A percentile compares a stretch with the other conserved stretches of the same genome.
Conservation (phyloP, 1,284 basidiomycete species). For the Wolfiporia cocos region DNA sequence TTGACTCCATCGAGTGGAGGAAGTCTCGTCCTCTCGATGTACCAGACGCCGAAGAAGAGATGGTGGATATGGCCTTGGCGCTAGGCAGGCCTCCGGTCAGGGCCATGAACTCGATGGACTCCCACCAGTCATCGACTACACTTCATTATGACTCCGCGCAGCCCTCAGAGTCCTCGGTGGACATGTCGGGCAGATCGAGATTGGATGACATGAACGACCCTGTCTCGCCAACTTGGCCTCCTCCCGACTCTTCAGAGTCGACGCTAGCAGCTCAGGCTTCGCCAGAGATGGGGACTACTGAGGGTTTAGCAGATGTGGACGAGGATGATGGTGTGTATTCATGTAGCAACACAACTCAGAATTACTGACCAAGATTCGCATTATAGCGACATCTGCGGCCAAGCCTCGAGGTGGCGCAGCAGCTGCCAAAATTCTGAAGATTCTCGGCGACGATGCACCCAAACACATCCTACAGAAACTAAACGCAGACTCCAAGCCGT, state of each 20-base stretch:
- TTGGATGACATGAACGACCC: conserved; percentile 21
- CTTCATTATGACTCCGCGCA: conserved; percentile 22
- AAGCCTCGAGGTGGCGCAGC: too few relatives aligned
- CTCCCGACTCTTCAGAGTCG: conserved; percentile 15
- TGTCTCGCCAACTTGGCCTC: conserved; percentile 23
- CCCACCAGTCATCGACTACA: conserved; percentile 11
- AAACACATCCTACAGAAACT: conserved; percentile 43
- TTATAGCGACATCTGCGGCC: conserved; percentile 18
- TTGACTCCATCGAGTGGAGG: conserved; percentile 67
- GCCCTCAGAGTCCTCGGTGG: conserved; percentile 22
- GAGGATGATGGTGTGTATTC: conserved; percentile 30
- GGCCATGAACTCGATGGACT: conserved; percentile 14
- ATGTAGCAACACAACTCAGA: background rate
- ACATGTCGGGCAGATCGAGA: conserved; percentile 21
- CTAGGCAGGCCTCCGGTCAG: conserved; percentile 32
- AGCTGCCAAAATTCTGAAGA: conserved; percentile 59
- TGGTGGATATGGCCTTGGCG: conserved; percentile 57
- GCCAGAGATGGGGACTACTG: conserved; percentile 11
- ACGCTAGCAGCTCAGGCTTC: conserved; percentile 16
- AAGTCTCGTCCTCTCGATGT: conserved; percentile 22
- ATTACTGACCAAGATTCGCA: background rate
- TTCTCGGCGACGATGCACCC: conserved; percentile 71
- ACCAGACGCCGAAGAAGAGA: conserved; percentile 23
- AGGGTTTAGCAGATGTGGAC: conserved; percentile 24
- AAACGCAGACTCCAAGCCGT: conserved; percentile 60